phyloP scores from a whole-genome alignment of 257 asterid species.

The Mitragyna speciosa region DNA sequence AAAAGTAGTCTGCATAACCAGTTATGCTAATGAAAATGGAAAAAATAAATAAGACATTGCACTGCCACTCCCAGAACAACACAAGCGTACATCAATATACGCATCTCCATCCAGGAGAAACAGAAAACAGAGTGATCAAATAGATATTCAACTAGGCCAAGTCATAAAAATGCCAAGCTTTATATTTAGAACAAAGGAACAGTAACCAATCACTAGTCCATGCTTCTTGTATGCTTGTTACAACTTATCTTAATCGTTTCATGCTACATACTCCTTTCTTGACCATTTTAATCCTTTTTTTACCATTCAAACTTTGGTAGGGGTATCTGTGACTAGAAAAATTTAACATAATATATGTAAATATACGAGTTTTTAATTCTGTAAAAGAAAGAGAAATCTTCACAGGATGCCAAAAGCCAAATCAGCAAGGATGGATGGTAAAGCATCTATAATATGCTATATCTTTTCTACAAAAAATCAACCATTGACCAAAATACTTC shows the following conservation, averaged over 20 bases:
- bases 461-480: neutral
- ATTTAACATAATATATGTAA: neutral
- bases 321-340: neutral
- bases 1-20: neutral
- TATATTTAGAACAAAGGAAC: neutral
- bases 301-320: neutral
- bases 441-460: neutral
- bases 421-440: neutral
- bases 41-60: neutral
- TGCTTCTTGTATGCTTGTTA: neutral
- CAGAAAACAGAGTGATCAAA: neutral
- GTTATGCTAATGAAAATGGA: neutral
- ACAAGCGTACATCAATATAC: neutral
- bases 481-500: neutral
- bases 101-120: neutral
- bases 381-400: neutral
- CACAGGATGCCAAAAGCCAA: neutral
- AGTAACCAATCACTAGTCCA: neutral
- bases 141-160: neutral
- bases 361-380: neutral
- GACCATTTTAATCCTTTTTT: no score
- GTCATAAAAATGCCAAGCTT: neutral
- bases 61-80: neutral
- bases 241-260: neutral
- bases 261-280: neutral